A percentile compares a stretch with the other conserved stretches of the same genome.
These are phyloP conservation scores for Trichoderma sp. DNA, from an alignment of 2,329 filamentous ascomycete genomes.

Conservation along the genomic window DNA sequence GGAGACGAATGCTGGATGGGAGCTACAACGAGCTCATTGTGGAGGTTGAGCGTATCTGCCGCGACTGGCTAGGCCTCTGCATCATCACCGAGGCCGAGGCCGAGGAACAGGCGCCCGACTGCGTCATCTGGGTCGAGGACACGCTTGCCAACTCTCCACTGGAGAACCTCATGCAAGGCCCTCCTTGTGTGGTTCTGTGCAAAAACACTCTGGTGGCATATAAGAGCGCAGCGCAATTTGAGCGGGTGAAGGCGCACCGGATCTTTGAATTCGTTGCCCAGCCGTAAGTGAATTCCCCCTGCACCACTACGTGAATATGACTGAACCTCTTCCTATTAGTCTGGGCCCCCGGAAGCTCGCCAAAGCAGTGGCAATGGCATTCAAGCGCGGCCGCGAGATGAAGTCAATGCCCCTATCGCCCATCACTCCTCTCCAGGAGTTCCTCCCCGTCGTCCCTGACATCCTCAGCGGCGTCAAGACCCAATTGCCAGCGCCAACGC, in stretches of 20 bases:
- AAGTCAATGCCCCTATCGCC: slow-evolving; percentile 3
- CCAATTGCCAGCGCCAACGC: neutral
- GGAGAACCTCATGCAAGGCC: slow-evolving; percentile 12
- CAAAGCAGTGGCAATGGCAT: slow-evolving; percentile 17
- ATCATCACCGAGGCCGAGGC: slow-evolving; percentile 23
- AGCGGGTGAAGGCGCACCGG: slow-evolving; percentile 18
- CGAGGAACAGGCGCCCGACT: slow-evolving; percentile 24
- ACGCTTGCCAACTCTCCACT: neutral
- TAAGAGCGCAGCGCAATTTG: slow-evolving; percentile 20
- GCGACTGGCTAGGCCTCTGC: slow-evolving; percentile 34
- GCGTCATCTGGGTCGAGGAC: slow-evolving; percentile 25
- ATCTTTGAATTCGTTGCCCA: slow-evolving; percentile 39
- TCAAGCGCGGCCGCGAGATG: slow-evolving; percentile 15
- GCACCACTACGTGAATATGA: neutral
- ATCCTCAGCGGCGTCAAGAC: neutral
- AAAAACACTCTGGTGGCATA: slow-evolving; percentile 32
- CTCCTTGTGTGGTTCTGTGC: slow-evolving; percentile 34
- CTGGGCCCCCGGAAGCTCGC: slow-evolving; percentile 37
- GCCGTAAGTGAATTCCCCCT: slow-evolving; percentile 29
- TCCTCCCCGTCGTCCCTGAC: neutral
- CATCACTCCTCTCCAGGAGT: neutral
- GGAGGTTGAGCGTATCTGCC: slow-evolving; percentile 25
- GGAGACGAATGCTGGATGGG: slow-evolving; percentile 12
- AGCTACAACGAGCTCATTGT: neutral
- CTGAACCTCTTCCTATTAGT: slow-evolving; percentile 20